Percentiles rank a stretch among this genome's conserved stretches.
These are phyloP conservation scores for Epichloe scottii DNA, from an alignment of 2,329 filamentous ascomycete species.

Conservation along the genomic window DNA sequence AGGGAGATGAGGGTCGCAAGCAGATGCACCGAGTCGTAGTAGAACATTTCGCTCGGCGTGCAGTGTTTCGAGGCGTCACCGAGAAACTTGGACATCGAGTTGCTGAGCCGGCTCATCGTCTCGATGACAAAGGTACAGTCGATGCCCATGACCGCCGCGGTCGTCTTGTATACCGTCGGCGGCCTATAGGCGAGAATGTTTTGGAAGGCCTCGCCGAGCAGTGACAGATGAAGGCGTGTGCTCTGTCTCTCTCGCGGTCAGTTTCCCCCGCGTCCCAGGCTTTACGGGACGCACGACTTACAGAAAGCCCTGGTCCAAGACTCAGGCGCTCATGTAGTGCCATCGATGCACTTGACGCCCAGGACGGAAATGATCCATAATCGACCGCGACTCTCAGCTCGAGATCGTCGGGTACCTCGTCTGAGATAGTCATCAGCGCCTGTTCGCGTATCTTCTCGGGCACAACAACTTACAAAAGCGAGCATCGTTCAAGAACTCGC, in stretches of 20 bases:
- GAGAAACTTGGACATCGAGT: conserved; percentile 29
- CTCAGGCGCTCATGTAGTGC: conserved; percentile 32
- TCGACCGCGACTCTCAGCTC: conserved; percentile 33
- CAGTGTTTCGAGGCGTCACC: conserved; percentile 18
- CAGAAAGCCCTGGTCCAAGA: conserved; percentile 39
- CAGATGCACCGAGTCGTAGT: conserved; percentile 30
- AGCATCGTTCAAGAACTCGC: conserved; percentile 29
- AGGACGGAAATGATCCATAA: conserved; percentile 38
- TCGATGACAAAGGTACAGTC: conserved; percentile 34
- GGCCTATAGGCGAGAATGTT: conserved; percentile 36
- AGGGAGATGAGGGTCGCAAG: conserved; percentile 25
- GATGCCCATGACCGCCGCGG: conserved; percentile 21
- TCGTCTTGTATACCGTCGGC: conserved; percentile 37
- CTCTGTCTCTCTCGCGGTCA: conserved; percentile 23
- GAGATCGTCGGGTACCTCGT: conserved; percentile 26
- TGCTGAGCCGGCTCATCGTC: conserved; percentile 27
- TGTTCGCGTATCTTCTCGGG: fast-evolving
- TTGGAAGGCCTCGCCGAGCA: conserved; percentile 39
- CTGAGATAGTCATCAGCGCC: conserved; percentile 15
- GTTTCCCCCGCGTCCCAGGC: not conserved
- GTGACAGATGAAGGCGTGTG: conserved; percentile 33
- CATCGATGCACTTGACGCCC: conserved; percentile 24
- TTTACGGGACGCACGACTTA: conserved; percentile 18
- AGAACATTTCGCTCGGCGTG: conserved; percentile 29
- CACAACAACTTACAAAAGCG: conserved; percentile 31